Evolutionary conservation across 2,329 filamentous ascomycete species (phyloP).

Genomic region (Teratosphaeria gauchensis): DNA sequence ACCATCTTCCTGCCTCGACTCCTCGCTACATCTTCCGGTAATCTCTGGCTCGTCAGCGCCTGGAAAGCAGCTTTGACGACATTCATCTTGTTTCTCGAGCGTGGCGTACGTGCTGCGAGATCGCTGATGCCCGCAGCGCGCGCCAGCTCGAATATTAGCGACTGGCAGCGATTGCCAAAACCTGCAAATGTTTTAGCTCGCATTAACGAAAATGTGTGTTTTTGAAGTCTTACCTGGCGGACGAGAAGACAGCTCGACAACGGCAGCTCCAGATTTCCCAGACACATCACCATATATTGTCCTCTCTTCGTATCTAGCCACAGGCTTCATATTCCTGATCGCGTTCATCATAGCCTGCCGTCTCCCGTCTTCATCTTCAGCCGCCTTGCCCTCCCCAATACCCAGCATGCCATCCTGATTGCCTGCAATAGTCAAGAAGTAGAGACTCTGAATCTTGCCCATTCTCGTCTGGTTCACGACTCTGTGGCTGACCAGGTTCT

Average conservation of each 20-base stretch:
- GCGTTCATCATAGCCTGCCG: slow-evolving; percentile 70
- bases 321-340: slow-evolving; percentile 86
- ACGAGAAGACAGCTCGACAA: slow-evolving; percentile 70
- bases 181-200: slow-evolving; percentile 42
- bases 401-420: slow-evolving; percentile 80
- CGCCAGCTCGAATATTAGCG: slow-evolving; percentile 90
- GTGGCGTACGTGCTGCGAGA: slow-evolving; percentile 70
- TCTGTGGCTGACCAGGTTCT: slow-evolving; percentile 61
- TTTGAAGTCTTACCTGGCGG: slow-evolving; percentile 63
- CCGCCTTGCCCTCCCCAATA: slow-evolving; percentile 80
- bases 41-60: slow-evolving; percentile 70
- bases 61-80: slow-evolving; percentile 84
- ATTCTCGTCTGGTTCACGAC: slow-evolving; percentile 93
- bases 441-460: slow-evolving; percentile 75
- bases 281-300: slow-evolving; percentile 82
- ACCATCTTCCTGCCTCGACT: slow-evolving; percentile 91
- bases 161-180: slow-evolving; percentile 85
- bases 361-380: slow-evolving; percentile 57
- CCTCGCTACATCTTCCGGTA: slow-evolving; percentile 82
- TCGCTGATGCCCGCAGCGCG: slow-evolving; percentile 79
- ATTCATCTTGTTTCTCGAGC: slow-evolving; percentile 94
- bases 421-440: slow-evolving; percentile 71
- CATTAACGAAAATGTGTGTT: too few relatives aligned
- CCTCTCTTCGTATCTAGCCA: slow-evolving; percentile 79
- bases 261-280: slow-evolving; percentile 77